Base-by-base conservation (phyloP, 2,329 filamentous ascomycete species). In the Cladosporium sp. region DNA sequence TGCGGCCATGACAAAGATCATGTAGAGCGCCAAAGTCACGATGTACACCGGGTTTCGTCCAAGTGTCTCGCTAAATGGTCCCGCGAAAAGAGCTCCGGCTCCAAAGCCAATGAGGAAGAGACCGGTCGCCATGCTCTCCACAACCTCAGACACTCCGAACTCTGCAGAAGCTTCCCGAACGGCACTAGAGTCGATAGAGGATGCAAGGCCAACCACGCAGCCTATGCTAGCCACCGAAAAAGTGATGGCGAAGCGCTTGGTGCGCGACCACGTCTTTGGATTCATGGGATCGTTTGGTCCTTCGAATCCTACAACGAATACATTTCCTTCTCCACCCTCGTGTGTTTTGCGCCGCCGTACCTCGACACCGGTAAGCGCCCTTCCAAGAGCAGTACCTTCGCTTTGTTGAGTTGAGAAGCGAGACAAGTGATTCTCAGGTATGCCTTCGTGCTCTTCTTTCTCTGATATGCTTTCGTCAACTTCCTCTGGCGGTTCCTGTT, bases 51-150 rank as follows among this genome's bases (percentile, higher is more conserved):
- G 67, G 59, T 73, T 71, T 11, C 72, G 44, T 18, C 60, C 81
- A 59, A 78, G 70, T 0, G 76, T 77, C 67, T 81, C 79, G 0
- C 77, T 78, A 7, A 80, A 72, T 0, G 79, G 78, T 2, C 75
- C 77, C 8, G 76, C 74, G n/a, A 80, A 71, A 1, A 79, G 70
- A 5, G 77, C 73, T 14, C 78, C 79, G 24, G 74, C 68, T 5
- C 74, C 78, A 55, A 79, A 74, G 0, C 81, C 82, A 30, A 83
- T 75, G 15, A 84, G 30, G 5, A 55, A 55, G 18, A 55, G 52
- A 24, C 52, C 52, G 11, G 52, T 55, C 4, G 52, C 61, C 49
- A 64, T 54, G 10, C 32, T 63, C 57, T 68, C 68, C 3, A 57
- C 61, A 7, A 64, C 66, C 32, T 66, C 54, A 24, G 62, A 60